Percentiles rank a stretch among this genome's conserved stretches.
Evolutionary conservation across 2,329 filamentous ascomycete species (phyloP).

Genomic region (Arachnomyces sp.): DNA sequence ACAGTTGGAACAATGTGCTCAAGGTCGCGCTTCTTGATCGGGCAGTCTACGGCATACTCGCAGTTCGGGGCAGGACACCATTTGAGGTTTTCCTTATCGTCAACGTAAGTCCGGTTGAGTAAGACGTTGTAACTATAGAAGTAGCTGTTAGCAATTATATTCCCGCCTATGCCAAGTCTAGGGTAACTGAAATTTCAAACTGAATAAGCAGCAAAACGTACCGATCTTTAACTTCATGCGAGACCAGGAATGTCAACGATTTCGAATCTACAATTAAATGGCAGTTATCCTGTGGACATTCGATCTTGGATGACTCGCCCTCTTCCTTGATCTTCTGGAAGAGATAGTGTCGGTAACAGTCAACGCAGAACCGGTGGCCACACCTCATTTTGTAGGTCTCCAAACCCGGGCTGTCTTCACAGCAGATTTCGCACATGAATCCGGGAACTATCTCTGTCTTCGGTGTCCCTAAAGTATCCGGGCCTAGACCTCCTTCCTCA

Average conservation of each 20-base stretch:
- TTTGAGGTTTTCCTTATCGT: conserved; percentile 90
- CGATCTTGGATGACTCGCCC: conserved; percentile 88
- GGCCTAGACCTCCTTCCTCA: conserved; percentile 74
- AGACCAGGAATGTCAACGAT: conserved; percentile 70
- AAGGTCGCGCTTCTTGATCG: conserved; percentile 79
- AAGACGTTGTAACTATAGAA: conserved; percentile 68
- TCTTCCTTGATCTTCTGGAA: conserved; percentile 90
- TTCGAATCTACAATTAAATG: conserved; percentile 85
- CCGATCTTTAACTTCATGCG: conserved; percentile 49
- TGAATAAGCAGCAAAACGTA: conserved; percentile 26
- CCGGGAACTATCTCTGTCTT: conserved; percentile 63
- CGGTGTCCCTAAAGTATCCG: conserved; percentile 54
- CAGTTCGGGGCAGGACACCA: conserved; percentile 99
- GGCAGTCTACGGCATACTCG: conserved; percentile 82
- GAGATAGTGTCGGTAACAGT: conserved; percentile 88
- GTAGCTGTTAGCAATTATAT: not conserved
- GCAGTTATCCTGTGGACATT: conserved; percentile 84
- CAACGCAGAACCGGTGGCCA: conserved; percentile 83
- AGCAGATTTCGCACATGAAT: conserved; percentile 94
- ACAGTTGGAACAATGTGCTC: conserved; percentile 83
- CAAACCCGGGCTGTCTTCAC: conserved; percentile 71
- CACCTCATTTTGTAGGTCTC: conserved; percentile 91
- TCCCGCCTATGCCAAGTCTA: not conserved
- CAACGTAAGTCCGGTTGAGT: conserved; percentile 88
- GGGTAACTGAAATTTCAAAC: conserved; percentile 6